A percentile compares a stretch with the other conserved stretches of the same genome.
Conservation (phyloP, 768 basidiomycete species). For the Mycena kentingensis region DNA sequence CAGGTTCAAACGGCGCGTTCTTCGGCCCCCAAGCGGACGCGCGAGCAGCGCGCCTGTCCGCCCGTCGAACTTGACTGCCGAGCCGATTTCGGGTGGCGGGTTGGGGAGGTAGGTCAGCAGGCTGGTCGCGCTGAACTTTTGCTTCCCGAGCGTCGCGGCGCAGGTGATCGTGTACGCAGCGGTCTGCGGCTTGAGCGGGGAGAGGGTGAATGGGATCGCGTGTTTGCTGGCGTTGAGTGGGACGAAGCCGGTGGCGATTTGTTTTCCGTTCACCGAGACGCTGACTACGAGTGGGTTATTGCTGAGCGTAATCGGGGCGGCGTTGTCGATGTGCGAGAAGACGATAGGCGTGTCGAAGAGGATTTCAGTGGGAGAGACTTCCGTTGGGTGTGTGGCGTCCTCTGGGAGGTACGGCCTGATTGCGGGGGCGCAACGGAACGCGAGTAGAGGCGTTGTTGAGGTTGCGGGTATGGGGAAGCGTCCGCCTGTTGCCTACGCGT, state of each 20-base stretch:
- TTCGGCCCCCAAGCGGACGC: constrained; percentile 47
- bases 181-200: constrained; percentile 44
- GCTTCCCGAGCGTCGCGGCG: constrained; percentile 38
- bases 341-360: constrained; percentile 56
- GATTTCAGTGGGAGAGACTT: constrained; percentile 42
- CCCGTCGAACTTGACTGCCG: constrained; percentile 66
- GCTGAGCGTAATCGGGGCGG: constrained; percentile 41
- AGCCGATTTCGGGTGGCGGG: constrained; percentile 47
- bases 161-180: constrained; percentile 42
- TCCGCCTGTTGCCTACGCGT: constrained; percentile 33
- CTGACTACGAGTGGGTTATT: constrained; percentile 41
- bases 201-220: constrained; percentile 51
- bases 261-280: constrained; percentile 47
- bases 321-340: constrained; percentile 48
- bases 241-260: constrained; percentile 45
- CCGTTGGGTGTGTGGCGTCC: constrained; percentile 37
- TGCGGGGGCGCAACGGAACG: constrained; percentile 59
- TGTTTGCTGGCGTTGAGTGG: constrained; percentile 54
- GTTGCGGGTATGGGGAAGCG: constrained; percentile 44
- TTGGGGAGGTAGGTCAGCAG: constrained; percentile 52
- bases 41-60: constrained; percentile 60
- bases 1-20: constrained; percentile 50
- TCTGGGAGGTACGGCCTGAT: constrained; percentile 62
- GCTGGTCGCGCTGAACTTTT: constrained; percentile 47
- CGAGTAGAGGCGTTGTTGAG: constrained; percentile 48